phyloP scores from a whole-genome alignment of 1,284 basidiomycete genomes.

The Amylostereum areolatum region DNA sequence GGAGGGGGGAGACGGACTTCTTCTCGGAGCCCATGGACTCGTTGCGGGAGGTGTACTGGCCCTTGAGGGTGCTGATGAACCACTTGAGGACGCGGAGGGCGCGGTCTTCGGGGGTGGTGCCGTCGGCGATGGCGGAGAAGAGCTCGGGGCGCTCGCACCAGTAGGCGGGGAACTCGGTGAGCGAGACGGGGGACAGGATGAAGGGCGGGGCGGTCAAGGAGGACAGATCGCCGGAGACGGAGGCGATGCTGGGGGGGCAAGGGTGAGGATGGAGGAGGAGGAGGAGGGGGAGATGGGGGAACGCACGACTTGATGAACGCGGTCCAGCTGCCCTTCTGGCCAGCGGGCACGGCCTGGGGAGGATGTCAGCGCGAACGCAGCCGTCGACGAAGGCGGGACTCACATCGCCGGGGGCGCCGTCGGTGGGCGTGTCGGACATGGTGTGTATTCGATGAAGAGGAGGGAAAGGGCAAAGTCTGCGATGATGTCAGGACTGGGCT shows the following conservation, averaged over 20 bases:
- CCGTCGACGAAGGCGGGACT: constrained; percentile 34
- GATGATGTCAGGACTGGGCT: too few relatives aligned
- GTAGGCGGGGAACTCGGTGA: constrained; percentile 89
- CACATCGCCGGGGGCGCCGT: too few relatives aligned
- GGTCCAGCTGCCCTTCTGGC: constrained; percentile 73
- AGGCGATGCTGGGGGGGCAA: constrained; percentile 52
- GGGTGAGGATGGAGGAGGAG: constrained; percentile 1
- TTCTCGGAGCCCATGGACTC: constrained; percentile 96
- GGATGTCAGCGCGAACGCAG: constrained; percentile 33
- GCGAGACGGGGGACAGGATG: constrained; percentile 81
- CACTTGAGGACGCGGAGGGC: constrained; percentile 77
- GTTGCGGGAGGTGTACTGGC: constrained; percentile 91
- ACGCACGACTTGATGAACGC: constrained; percentile 79
- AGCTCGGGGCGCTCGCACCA: constrained; percentile 89
- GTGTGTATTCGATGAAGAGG: too few relatives aligned
- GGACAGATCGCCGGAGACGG: constrained; percentile 89
- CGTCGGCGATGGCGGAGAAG: constrained; percentile 80
- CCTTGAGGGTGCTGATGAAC: constrained; percentile 93
- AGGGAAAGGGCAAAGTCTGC: too few relatives aligned
- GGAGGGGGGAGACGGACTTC: constrained; percentile 51
- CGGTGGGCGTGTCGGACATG: too few relatives aligned
- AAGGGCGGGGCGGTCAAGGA: constrained; percentile 93
- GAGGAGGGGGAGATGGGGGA: constrained; percentile 1
- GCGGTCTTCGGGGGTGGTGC: constrained; percentile 64
- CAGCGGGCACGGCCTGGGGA: constrained; percentile 59